phyloP scores from a whole-genome alignment of 768 basidiomycete genomes.

The Collybiopsis confluens region DNA sequence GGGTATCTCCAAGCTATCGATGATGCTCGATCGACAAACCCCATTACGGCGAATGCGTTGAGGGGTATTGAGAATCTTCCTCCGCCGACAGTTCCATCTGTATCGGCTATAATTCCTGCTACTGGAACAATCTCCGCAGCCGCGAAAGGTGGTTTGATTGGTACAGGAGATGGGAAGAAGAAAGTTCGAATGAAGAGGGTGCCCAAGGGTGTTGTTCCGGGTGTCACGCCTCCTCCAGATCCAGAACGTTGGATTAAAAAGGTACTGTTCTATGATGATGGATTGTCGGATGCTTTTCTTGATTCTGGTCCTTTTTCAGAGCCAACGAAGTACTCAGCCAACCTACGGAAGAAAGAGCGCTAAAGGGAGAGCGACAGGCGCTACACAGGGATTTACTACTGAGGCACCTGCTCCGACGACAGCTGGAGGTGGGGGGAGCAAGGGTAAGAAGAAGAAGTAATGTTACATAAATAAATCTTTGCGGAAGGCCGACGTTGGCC shows the following conservation, averaged over 20 bases:
- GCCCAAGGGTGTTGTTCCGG: constrained; percentile 71
- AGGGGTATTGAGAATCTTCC: constrained; percentile 53
- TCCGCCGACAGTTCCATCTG: constrained; percentile 45
- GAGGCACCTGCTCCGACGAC: constrained; percentile 31
- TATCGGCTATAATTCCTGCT: constrained; percentile 21
- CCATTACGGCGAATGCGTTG: constrained; percentile 22
- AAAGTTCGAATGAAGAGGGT: constrained; percentile 63
- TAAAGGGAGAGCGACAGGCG: constrained; percentile 48
- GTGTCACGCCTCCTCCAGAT: constrained; percentile 79
- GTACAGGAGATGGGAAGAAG: constrained; percentile 21
- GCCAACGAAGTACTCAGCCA: constrained; percentile 54
- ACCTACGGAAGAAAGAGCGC: constrained; percentile 51
- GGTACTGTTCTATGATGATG: constrained; percentile 7
- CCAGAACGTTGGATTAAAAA: constrained; percentile 90
- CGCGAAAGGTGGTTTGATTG: constrained; percentile 17
- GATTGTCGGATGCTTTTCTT: neutral
- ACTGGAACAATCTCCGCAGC: constrained; percentile 26
- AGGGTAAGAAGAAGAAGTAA: constrained; percentile 70
- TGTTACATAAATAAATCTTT: too few relatives aligned
- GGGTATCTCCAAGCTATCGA: constrained; percentile 66
- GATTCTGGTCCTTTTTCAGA: neutral
- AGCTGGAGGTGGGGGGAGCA: constrained; percentile 30
- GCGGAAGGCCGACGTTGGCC: too few relatives aligned
- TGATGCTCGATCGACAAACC: constrained; percentile 46
- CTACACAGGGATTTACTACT: constrained; percentile 62